Base-by-base conservation (phyloP, 371 early-diverging fungal genomes). In the Mortierella polycephala region DNA sequence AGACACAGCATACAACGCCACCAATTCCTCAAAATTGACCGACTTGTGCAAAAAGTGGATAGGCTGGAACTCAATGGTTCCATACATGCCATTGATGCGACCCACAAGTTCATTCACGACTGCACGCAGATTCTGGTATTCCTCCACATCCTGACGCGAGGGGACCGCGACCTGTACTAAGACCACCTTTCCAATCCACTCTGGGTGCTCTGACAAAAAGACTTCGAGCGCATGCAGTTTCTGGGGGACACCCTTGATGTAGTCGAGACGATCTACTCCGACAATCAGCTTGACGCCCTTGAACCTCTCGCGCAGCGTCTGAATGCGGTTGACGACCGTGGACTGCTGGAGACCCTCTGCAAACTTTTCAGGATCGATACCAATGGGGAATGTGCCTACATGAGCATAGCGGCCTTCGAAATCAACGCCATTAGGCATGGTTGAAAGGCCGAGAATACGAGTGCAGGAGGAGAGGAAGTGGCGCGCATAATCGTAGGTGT, bases 161-260 rank as follows among this genome's bases (percentile, higher is more conserved):
- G 99, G 99, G 9, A 99, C 98, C 12, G 98, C 98, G 8, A 99
- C 94, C 80, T 99, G 99, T 18, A 99, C 93, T 58, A 99, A 86
- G 1, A 98, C 98, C 2, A 94, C 94, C 70, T 96, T 96, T 23
- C 96, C 98, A 30, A 92, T 88, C 89, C 94, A 97, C 79, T 99
- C 97, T 1, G 97, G 97, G 76, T 99, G 91, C 60, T 92, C 85
- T 45, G 88, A 85, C 54, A 99, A 83, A 71, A 99, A 98, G 41
- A 94, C 89, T 79, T 99, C 98, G 60, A 98, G 91, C 7, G 98
- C 99, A 75, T 95, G 93, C 69, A 99, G 84, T 84, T 99, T 98
- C 75, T 99, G 99, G 12, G 99, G 99, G 23, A 99, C 99, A 57
- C 99, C 99, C 85, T 99, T 99, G 86, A 99, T 99, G 81, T 99